Evolutionary conservation across 1,139 yeast genomes (phyloP).

Genomic region (Geotrichum histeridarum): DNA sequence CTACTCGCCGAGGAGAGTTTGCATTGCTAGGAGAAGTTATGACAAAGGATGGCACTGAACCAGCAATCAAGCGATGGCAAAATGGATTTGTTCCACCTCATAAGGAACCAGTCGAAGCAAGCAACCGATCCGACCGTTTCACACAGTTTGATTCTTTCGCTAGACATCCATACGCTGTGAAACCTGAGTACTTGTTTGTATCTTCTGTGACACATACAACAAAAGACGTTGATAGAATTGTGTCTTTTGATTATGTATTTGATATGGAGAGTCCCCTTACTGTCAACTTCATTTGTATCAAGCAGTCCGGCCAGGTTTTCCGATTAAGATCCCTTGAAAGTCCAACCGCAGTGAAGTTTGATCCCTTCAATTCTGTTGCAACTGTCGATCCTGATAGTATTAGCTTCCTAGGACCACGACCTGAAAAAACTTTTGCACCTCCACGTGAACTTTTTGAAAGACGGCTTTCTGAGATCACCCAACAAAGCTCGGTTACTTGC

Average conservation of each 20-base stretch:
- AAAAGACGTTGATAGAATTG: constrained; percentile 74
- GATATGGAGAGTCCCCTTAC: constrained; percentile 43
- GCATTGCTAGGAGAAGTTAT: constrained; percentile 77
- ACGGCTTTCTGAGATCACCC: constrained; percentile 6
- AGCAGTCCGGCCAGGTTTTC: constrained; percentile 84
- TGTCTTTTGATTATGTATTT: constrained; percentile 78
- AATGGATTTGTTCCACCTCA: constrained; percentile 53
- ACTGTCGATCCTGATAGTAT: constrained; percentile 61
- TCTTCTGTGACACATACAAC: constrained; percentile 69
- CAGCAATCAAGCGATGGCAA: constrained; percentile 70
- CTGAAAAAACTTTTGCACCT: constrained; percentile 4
- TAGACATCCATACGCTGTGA: constrained; percentile 8
- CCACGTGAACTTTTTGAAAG: not conserved
- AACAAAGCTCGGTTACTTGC: constrained; percentile 30
- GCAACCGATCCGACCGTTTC: not conserved
- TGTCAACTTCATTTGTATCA: constrained; percentile 71
- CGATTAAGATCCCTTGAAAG: constrained; percentile 72
- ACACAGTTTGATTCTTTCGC: constrained; percentile 4
- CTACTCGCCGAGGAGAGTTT: constrained; percentile 65
- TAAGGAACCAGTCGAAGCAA: constrained; percentile 3
- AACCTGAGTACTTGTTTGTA: constrained; percentile 52
- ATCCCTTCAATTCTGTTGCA: constrained; percentile 65
- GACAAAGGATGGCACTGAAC: constrained; percentile 31
- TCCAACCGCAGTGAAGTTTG: constrained; percentile 59
- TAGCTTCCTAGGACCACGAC: constrained; percentile 25